phyloP scores from a whole-genome alignment of 192 early-diverging fungal genomes.

The Nowakowskiella sp. region DNA sequence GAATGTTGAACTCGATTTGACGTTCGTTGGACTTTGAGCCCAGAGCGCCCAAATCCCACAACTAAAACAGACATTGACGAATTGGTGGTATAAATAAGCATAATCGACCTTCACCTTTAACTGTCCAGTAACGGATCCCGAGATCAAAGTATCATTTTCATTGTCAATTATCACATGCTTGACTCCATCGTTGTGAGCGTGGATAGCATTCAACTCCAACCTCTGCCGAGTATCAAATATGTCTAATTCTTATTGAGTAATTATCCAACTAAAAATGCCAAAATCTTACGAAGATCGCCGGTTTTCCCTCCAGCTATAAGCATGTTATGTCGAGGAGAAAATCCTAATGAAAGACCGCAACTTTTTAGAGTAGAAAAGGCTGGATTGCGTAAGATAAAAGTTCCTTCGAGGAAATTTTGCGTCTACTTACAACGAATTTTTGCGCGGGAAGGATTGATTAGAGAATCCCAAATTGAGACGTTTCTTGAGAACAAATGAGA shows the following conservation, averaged over 20 bases:
- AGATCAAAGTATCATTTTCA: constrained; percentile 46
- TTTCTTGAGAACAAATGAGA: constrained; percentile 36
- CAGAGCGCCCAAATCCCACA: background rate
- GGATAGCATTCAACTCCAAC: constrained; percentile 55
- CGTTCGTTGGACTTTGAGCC: too few species aligned
- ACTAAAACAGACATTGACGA: background rate
- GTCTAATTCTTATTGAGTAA: constrained; percentile 27
- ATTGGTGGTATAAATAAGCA: background rate
- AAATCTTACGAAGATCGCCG: constrained; percentile 62
- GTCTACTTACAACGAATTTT: constrained; percentile 45
- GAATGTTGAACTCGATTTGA: too few species aligned
- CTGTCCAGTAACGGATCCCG: constrained; percentile 62
- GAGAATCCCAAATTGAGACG: constrained; percentile 69
- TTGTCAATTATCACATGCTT: constrained; percentile 50
- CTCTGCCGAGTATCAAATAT: constrained; percentile 66
- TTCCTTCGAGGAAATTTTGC: constrained; percentile 22
- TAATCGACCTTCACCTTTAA: constrained; percentile 36
- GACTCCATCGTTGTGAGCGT: constrained; percentile 60
- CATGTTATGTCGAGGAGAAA: constrained; percentile 48
- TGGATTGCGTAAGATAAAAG: constrained; percentile 9
- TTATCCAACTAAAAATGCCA: background rate
- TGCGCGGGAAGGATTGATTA: constrained; percentile 55
- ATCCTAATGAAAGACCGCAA: constrained; percentile 60
- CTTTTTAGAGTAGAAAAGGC: constrained; percentile 52
- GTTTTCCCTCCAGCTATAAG: constrained; percentile 66